Base-by-base conservation (phyloP, 352 stramenopile genomes). In the Thalassiosira exigua region DNA sequence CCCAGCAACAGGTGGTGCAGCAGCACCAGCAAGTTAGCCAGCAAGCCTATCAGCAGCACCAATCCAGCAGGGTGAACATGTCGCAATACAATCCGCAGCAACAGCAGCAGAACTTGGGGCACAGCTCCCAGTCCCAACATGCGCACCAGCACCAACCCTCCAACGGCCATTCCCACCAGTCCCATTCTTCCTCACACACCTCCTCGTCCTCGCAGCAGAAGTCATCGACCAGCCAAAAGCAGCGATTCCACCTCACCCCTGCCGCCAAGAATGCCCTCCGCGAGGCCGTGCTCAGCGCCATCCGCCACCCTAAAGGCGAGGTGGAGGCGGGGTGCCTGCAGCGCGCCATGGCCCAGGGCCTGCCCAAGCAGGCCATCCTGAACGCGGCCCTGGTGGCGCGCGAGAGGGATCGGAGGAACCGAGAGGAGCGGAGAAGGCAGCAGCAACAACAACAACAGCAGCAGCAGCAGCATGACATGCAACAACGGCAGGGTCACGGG, bases 201-300 rank as follows among this genome's bases (percentile, higher is more conserved):
- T 53, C 60, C 5, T 65, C 48, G 5, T 70, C 62, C 12, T 51
- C 59, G 26, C 27, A n/a, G 17, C 54, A 44, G 4, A 26, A 44
- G 9, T 14, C 5, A 14, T 44, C 36, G 14, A 14, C 36, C 14
- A 14, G 7, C 14, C 36, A 44, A 14, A 44, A 44, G 36, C 36
- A 44, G 14, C 36, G 59, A 53, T 82, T 82, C 51, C 74, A 86
- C 39, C 57, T 94, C 1, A 91, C 72, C 12, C 56, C 69, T n/a
- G 78, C 91, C 69, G 85, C 81, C 4, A 90, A 90, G 57, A 29
- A 79, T 21, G 85, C 87, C 17, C 58, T 94, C 14, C 75, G 84
- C 4, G 88, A 93, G 48, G 86, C 85, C 19, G 89, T 94, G 50
- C 85, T 90, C 44, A 91, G 85, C 0, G 81, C 86, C 14, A 89